Percentiles rank a stretch among this genome's conserved stretches.
Evolutionary conservation across 345 rosid species (phyloP).

Genomic region (Carallia pectinifolia): DNA sequence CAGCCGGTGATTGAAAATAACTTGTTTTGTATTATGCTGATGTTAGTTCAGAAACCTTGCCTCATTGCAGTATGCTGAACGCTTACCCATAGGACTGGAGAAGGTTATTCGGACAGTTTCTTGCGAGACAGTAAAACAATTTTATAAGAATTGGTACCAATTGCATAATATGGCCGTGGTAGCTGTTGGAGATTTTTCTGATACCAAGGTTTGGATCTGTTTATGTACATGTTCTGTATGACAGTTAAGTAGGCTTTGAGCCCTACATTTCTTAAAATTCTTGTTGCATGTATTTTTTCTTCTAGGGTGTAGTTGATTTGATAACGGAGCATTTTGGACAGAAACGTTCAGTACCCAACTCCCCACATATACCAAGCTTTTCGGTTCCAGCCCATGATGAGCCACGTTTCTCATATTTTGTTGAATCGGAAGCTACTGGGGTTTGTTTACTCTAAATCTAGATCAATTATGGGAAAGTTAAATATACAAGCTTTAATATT

Average conservation of each 20-base stretch:
- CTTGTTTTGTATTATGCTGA: background rate
- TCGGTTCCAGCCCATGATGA: constrained; percentile 76
- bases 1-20: background rate
- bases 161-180: constrained; percentile 82
- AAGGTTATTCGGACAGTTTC: constrained; percentile 80
- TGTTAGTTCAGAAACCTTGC: constrained; percentile 8
- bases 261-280: constrained; percentile 15
- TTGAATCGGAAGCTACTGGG: constrained; percentile 92
- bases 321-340: constrained; percentile 69
- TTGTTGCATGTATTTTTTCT: background rate
- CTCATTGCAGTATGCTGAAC: constrained; percentile 80
- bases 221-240: constrained; percentile 8
- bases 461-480: constrained; percentile 1
- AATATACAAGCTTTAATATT: background rate
- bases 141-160: constrained; percentile 84
- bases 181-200: constrained; percentile 93
- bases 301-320: constrained; percentile 78
- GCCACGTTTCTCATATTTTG: constrained; percentile 76
- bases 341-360: constrained; percentile 43
- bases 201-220: constrained; percentile 59
- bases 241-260: background rate
- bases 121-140: constrained; percentile 64
- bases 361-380: constrained; percentile 51
- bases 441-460: constrained; percentile 42
- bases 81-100: constrained; percentile 88